Evolutionary conservation across 2,329 filamentous ascomycete species (phyloP).

Genomic region (Fusarium domesticum): DNA sequence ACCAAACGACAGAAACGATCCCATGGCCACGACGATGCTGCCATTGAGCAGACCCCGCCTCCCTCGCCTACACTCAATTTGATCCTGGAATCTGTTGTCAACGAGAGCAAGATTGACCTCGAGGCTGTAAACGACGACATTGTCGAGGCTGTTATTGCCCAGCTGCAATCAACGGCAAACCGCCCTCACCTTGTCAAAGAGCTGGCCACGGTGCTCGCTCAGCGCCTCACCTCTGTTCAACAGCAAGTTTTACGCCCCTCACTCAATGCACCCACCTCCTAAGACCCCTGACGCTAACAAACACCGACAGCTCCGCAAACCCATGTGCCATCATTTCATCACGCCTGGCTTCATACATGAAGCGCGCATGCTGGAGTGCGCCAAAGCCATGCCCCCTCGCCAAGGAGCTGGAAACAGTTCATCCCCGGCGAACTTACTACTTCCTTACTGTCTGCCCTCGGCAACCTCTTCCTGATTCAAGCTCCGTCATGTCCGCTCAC

Average conservation of each 20-base stretch:
- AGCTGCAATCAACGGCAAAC: slow-evolving; percentile 86
- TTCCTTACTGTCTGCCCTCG: slow-evolving; percentile 87
- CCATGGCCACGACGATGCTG: slow-evolving; percentile 70
- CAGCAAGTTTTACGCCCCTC: slow-evolving; percentile 63
- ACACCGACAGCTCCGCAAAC: slow-evolving; percentile 75
- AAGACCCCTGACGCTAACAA: slow-evolving; percentile 25
- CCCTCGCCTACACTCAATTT: slow-evolving; percentile 36
- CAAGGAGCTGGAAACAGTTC: slow-evolving; percentile 88
- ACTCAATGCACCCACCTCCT: slow-evolving; percentile 12
- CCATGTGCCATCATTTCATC: slow-evolving; percentile 94
- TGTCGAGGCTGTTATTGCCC: slow-evolving; percentile 83
- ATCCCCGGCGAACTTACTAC: slow-evolving; percentile 94
- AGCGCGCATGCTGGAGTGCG: slow-evolving; percentile 77
- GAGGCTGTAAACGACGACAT: slow-evolving; percentile 92
- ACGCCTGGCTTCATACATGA: slow-evolving; percentile 82
- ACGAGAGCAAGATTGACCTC: slow-evolving; percentile 52
- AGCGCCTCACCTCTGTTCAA: slow-evolving; percentile 77
- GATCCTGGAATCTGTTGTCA: slow-evolving; percentile 30
- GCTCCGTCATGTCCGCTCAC: slow-evolving; percentile 29
- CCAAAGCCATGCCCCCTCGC: slow-evolving; percentile 80
- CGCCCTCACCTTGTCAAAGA: slow-evolving; percentile 94
- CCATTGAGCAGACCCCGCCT: slow-evolving; percentile 72
- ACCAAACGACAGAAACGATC: slow-evolving; percentile 76
- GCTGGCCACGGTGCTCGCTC: slow-evolving; percentile 74
- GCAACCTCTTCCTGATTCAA: slow-evolving; percentile 66